Evolutionary conservation across 768 basidiomycete genomes (phyloP), one percentile per base, ranked within the genome.

Genomic region (Lactarius hatsudake): DNA sequence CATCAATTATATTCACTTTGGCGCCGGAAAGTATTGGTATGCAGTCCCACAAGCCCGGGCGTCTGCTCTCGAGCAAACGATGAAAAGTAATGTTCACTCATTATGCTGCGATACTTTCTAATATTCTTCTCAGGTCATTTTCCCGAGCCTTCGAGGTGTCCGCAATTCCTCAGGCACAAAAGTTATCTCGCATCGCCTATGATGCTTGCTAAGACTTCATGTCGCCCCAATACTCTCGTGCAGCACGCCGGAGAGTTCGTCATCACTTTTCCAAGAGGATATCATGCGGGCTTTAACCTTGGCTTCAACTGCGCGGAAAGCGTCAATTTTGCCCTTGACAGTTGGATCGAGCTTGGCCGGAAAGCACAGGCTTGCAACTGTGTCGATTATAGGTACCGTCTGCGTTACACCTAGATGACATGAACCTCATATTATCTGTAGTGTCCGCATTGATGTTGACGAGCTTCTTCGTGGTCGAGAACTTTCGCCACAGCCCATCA

Each of bases 1-100:
- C 64, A 98, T 99, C 79, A 99, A 99, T 75, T 98, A 95, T 75
- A 93, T 99, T 63, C 97, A 99, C 76, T 98, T 98, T 72, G 97
- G 97, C 0, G 95, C 96, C 0, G 95, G 96, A 1, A 98, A 93
- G 72, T 90, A 91, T 73, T 99, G 97, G 97, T 98, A 98, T 76
- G 90, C 95, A 2, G 83, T 98, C 20, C 97, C 97, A 3, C 96
- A 97, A 76, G 89, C 83, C 20, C 85, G 93, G 65, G 87, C 94
- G 0, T 78, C 79, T 17, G 86, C 88, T 13, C 84, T 99, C n/a
- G 97, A 98, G 76, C 83, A 88, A 45, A 88, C 88, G 3, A 95
- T 99, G 90, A 86, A 87, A 78, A 87, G 95, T 94, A 63, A 48
- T 67, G 20, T 55, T 56, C 30, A 20, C n/a, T 23, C 51, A 53